Evolutionary conservation across 768 basidiomycete species (phyloP), one percentile per base, ranked within the genome.

Genomic region (Russula brevipes): DNA sequence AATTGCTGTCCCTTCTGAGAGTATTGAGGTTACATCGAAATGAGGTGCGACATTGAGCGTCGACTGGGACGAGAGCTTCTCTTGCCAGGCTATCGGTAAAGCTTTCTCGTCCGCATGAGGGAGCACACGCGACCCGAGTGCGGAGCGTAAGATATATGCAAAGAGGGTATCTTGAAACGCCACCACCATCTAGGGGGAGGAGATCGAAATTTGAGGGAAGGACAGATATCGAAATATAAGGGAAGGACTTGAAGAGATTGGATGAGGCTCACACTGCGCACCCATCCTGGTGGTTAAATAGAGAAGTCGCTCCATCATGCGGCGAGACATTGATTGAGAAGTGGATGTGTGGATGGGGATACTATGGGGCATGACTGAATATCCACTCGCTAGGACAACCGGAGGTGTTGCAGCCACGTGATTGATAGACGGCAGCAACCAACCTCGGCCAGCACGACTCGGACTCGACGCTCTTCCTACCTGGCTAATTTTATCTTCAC

Each of bases 101-200:
- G 54, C 59, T 19, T 44, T 69, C 50, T 46, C 66, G 50, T 70
- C 69, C 6, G n/a, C 19, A 39, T 69, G 46, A 16, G 61, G 71
- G 65, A 61, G 72, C n/a, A 57, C 62, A 30, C 57, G 64, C 44
- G 63, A 68, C 3, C 62, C 66, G 24, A 74, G 73, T 6, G 66
- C 36, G 14, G 67, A 68, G 55, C 74, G 72, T 57, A 75, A 61
- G 42, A 70, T 54, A 59, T 74, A 70, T 16, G 73, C 73, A 57
- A 72, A 60, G 31, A 71, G 64, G 2, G 73, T 70, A 62, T 74
- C 73, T 53, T 67, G 72, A 44, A 75, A 64, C 1, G 72, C 63
- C 11, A 68, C 60, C 24, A 65, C 17, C 63, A 66, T 66, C 31
- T 36, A 36, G 50, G 38, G 1, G 45, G 31, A n/a, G 41, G 24